These are phyloP conservation scores for Talaromyces sp. DNA, from an alignment of 2,329 filamentous ascomycete species.

Conservation along the genomic window DNA sequence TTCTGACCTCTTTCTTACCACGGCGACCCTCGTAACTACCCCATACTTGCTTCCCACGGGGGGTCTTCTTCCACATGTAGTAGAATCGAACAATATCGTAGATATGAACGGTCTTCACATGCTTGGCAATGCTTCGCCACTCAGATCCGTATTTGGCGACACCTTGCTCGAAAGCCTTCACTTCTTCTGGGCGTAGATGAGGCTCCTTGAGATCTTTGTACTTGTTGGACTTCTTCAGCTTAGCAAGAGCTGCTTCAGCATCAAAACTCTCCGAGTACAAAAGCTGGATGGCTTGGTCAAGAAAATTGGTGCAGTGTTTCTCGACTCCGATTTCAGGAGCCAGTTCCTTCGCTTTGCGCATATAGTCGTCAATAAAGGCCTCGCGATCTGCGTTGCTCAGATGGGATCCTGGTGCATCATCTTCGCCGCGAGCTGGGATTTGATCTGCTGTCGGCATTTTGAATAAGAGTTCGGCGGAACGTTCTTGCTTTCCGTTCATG, in stretches of 20 bases:
- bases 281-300: slow-evolving; percentile 78
- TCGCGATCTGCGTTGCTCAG: slow-evolving; percentile 48
- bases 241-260: slow-evolving; percentile 68
- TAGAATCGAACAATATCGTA: slow-evolving; percentile 88
- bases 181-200: slow-evolving; percentile 72
- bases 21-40: slow-evolving; percentile 84
- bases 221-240: slow-evolving; percentile 68
- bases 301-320: slow-evolving; percentile 78
- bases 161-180: slow-evolving; percentile 89
- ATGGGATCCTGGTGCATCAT: slow-evolving; percentile 42
- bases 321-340: slow-evolving; percentile 71
- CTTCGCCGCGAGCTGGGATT: slow-evolving; percentile 49
- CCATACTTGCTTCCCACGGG: slow-evolving; percentile 84
- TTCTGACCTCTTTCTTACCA: slow-evolving; percentile 81
- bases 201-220: slow-evolving; percentile 80
- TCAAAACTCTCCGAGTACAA: slow-evolving; percentile 75
- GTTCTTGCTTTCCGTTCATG: slow-evolving; percentile 68
- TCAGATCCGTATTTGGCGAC: slow-evolving; percentile 91
- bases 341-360: slow-evolving; percentile 67
- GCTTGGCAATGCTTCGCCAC: slow-evolving; percentile 76
- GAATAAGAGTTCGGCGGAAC: slow-evolving; percentile 77
- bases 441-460: slow-evolving; percentile 66
- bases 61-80: slow-evolving; percentile 97
- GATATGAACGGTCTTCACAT: slow-evolving; percentile 76
- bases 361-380: slow-evolving; percentile 73